phyloP scores from a whole-genome alignment of 129 eudicot genomes.

The Sambucus nigra region DNA sequence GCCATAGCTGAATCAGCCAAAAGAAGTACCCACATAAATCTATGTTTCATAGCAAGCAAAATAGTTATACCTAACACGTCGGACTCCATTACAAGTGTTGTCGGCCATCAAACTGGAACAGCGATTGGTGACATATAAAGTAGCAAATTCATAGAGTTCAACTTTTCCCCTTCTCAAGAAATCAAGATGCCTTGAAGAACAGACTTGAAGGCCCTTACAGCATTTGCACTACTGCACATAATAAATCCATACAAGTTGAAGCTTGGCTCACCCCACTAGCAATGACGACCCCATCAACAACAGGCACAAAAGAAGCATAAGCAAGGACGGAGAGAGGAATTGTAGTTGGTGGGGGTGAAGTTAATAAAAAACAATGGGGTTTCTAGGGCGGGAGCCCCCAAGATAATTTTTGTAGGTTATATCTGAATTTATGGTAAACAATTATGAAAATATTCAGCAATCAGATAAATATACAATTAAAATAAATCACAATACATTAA shows the following conservation, averaged over 20 bases:
- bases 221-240: conserved; percentile 95
- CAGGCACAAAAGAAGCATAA: no score
- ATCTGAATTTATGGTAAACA: no score
- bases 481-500: no score
- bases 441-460: no score
- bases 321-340: no score
- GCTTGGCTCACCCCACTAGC: conserved; percentile 84
- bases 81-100: conserved; percentile 81
- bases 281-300: no score
- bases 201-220: conserved; percentile 95
- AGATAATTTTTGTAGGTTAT: no score
- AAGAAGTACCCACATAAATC: conserved; percentile 66
- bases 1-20: conserved; percentile 71
- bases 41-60: conserved; percentile 48
- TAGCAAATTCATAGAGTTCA: conserved; percentile 96
- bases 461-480: no score
- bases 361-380: no score
- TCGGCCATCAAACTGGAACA: conserved; percentile 65
- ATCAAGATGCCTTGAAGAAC: conserved; percentile 96
- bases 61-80: conserved; percentile 60
- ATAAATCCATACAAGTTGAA: conserved; percentile 88
- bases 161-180: conserved; percentile 90
- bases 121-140: conserved; percentile 98
- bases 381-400: no score
- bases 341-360: no score